Evolutionary conservation across 2,329 filamentous ascomycete species (phyloP), one percentile per base, ranked within the genome.

Genomic region (Thelonectria olida): DNA sequence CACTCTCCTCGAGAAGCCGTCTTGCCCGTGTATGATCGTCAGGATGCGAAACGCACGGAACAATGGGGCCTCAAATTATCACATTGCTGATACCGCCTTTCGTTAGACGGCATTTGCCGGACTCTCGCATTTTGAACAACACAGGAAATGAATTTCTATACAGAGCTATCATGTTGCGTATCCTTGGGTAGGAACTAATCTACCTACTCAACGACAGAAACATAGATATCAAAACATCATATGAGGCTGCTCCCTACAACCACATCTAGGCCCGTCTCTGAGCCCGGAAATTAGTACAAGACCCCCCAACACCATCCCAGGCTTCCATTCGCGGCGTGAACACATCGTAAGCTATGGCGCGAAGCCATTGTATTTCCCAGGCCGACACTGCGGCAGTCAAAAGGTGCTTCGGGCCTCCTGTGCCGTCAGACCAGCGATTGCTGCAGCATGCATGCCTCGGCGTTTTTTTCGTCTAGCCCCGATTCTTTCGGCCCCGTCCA

Each of bases 221-320:
- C 34, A 44, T 23, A 34, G 28, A 44, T 39, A 53, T 39, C 27
- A 23, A 31, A 34, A 44, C 28, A 36, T 45, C 39, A 23, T 23
- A 15, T 34, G 27, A 54, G 39, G 41, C 19, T 54, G 51, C 28
- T 42, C 28, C 34, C 13, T 39, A 36, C 27, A 27, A 31, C 50
- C 50, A 20, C 50, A 31, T 36, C 38, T 12, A 31, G 38, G 36
- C 12, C 38, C 23, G 20, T 20, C 38, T 44, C 23, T 9, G 25
- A 41, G 38, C 50, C 38, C 15, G 31, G 9, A 27, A 53, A 53
- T 53, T 53, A 53, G 17, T 53, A 52, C 38, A 53, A 34, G n/a
- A 44, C n/a, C 25, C 38, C 8, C 28, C 12, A 53, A 44, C 38
- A 27, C 25, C 23, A 31, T n/a, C 19, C 38, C 25, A 31, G 25